Conservation (phyloP, 257 asterid genomes). For the Leonotis leonurus region DNA sequence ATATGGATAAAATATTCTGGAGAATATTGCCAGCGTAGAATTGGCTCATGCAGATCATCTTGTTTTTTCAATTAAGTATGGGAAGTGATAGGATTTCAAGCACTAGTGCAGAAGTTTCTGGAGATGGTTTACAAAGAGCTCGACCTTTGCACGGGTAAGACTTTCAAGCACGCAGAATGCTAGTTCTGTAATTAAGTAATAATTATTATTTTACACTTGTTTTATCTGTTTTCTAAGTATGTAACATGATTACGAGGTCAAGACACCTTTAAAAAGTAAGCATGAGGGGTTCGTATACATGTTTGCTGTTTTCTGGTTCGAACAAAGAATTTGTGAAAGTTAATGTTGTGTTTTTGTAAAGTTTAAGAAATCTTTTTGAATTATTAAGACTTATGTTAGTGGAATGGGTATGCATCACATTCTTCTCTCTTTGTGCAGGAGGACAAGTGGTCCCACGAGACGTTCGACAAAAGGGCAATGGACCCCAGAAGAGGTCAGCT, state of each 20-base stretch:
- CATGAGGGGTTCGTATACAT: neutral
- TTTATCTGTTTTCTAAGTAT: neutral
- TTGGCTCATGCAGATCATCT: constrained; percentile 39
- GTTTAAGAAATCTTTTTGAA: constrained; percentile 1
- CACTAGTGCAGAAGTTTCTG: constrained; percentile 41
- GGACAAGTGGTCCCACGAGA: constrained; percentile 94
- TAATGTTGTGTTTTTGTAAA: neutral
- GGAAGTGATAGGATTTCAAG: constrained; percentile 57
- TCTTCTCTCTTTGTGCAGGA: constrained; percentile 36
- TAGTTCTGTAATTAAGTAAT: neutral
- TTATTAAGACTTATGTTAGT: neutral
- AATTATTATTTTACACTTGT: neutral
- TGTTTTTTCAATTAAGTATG: constrained; percentile 45
- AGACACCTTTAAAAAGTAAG: neutral
- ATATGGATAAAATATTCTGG: constrained; percentile 49
- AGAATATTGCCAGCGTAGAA: constrained; percentile 34
- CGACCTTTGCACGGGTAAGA: constrained; percentile 72
- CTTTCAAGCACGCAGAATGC: neutral
- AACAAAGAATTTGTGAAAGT: neutral
- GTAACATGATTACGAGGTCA: neutral
- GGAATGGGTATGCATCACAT: neutral
- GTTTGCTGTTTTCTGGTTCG: constrained; percentile 1
- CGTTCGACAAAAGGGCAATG: constrained; percentile 99
- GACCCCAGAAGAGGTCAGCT: constrained; percentile 87
- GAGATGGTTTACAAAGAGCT: constrained; percentile 41